Conservation (phyloP, 768 basidiomycete genomes). For the Termitomyces sp. region DNA sequence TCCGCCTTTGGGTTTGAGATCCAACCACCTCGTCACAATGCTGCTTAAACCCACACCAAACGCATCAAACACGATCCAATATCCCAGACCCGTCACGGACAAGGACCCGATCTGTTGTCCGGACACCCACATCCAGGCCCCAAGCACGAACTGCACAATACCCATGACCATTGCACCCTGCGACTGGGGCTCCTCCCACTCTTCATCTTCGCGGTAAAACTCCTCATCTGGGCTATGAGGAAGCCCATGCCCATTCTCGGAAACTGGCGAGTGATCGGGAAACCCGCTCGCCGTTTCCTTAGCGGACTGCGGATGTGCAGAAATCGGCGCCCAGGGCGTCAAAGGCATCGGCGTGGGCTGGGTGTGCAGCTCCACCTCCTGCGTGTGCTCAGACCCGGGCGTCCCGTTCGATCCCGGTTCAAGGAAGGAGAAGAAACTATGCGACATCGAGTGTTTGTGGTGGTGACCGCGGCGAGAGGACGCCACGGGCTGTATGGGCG, state of each 20-base stretch:
- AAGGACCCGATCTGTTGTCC: conserved; percentile 89
- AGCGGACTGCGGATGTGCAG: conserved; percentile 32
- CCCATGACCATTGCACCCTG: conserved; percentile 17
- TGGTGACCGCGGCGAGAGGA: conserved; percentile 68
- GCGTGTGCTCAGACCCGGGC: conserved; percentile 4
- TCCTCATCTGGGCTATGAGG: background rate
- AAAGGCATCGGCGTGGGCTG: conserved; percentile 56
- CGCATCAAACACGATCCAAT: conserved; percentile 95
- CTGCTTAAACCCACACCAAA: conserved; percentile 63
- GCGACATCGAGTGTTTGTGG: conserved; percentile 91
- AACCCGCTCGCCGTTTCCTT: conserved; percentile 16
- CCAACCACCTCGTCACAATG: conserved; percentile 41
- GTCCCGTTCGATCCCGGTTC: conserved; percentile 52
- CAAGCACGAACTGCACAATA: conserved; percentile 54
- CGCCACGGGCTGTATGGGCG: conserved; percentile 12
- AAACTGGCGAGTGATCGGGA: conserved; percentile 10
- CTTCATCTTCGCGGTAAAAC: background rate
- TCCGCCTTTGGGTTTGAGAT: conserved; percentile 6
- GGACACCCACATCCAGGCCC: conserved; percentile 78
- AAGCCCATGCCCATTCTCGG: conserved; percentile 12
- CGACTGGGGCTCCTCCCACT: background rate
- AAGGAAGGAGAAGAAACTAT: conserved; percentile 94
- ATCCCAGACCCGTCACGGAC: conserved; percentile 86
- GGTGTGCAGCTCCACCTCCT: conserved; percentile 40
- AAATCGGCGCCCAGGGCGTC: conserved; percentile 65